These are phyloP conservation scores for Globisporangium sylvaticum DNA, from an alignment of 352 stramenopile genomes.

Conservation along the genomic window DNA sequence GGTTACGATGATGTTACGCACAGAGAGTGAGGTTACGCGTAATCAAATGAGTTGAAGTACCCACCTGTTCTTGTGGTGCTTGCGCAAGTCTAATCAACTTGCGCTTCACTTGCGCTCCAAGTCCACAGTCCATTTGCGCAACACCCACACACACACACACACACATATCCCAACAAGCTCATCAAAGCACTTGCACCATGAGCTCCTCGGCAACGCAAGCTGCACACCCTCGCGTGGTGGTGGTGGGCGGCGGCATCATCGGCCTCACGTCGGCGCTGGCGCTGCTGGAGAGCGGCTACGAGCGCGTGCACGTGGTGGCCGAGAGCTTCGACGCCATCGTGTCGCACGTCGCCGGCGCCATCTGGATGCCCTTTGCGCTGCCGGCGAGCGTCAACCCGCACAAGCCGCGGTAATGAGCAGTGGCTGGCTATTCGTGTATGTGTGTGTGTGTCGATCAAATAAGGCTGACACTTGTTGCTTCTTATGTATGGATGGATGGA, in stretches of 20 bases:
- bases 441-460: no score
- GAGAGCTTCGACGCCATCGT: conserved; percentile 51
- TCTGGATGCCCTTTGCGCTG: conserved; percentile 74
- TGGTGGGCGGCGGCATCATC: conserved; percentile 66
- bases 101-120: no score
- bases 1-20: no score
- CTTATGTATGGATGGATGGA: neutral
- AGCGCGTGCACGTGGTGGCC: conserved; percentile 41
- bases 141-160: neutral
- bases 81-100: no score
- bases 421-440: no score
- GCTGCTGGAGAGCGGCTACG: conserved; percentile 52
- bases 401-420: conserved; percentile 26
- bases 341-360: conserved; percentile 62
- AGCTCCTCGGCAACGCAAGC: neutral
- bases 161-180: no score
- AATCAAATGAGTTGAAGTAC: no score
- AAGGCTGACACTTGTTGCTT: no score
- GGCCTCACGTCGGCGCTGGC: conserved; percentile 61
- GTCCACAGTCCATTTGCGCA: no score
- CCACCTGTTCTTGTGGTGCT: no score
- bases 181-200: neutral
- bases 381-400: conserved; percentile 28
- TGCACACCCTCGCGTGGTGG: conserved; percentile 23
- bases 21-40: no score